Base-by-base conservation (phyloP, 345 rosid genomes). In the Boechera retrofracta region DNA sequence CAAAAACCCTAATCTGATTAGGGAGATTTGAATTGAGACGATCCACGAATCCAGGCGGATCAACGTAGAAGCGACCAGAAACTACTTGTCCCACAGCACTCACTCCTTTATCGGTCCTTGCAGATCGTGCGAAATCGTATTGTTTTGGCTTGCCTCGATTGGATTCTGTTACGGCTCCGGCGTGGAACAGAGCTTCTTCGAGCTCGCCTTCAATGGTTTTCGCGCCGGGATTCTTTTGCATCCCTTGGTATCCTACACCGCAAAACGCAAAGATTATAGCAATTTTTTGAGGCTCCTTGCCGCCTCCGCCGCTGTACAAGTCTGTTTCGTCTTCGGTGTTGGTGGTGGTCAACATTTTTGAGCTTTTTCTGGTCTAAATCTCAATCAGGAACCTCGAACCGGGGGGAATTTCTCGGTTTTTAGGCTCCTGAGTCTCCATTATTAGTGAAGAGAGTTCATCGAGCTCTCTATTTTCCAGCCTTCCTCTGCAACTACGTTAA, bases 211-310 rank as follows among this genome's bases (percentile, higher is more conserved):
- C 98, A 10, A 92, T 95, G 80, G 99, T 95, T 71, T 87, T 91
- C 33, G 99, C 99, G 67, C 96, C 97, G 0, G 97, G 98, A 41
- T 92, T 94, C 61, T 89, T 92, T 63, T 92, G 97, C 99, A 94
- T 94, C 16, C 97, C 99, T 72, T 92, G 98, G 78, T 94, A 94
- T 0, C 97, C 99, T 0, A 91, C 99, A 47, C 99, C 96, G 66
- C 99, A 92, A 63, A 89, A 95, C 5, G 98, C 94, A 54, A 95
- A 87, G 81, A 95, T 82, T 3, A 95, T 91, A 1, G 98, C 97
- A 70, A 94, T 72, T 74, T 94, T 94, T 31, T 36, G 79, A 33
- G 71, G 21, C 42, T 62, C 69, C 2, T 7, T 33, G 13, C 6
- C 10, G 26, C 32, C 58, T 75, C 69, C 49, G 75, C 56, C 31